These are phyloP conservation scores for Debaryomycetaceae sp. DNA, from an alignment of 1,139 yeast species.

Conservation along the genomic window DNA sequence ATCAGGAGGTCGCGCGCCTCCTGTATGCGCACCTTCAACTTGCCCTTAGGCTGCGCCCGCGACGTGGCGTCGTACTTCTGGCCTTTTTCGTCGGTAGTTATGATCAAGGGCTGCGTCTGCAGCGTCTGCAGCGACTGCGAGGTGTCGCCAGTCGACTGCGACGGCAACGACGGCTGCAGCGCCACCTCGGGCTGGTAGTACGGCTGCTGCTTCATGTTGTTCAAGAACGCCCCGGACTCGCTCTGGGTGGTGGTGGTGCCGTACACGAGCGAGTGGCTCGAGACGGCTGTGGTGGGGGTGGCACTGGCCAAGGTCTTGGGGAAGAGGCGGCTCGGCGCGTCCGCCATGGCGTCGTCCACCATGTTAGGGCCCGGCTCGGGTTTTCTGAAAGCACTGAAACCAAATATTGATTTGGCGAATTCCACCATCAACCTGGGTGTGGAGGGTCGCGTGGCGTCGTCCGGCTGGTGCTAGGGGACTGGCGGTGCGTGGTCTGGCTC, in stretches of 20 bases:
- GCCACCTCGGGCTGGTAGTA: too few species aligned
- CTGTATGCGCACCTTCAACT: conserved; percentile 71
- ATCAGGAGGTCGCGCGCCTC: conserved; percentile 71
- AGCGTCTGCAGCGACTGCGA: conserved; percentile 9
- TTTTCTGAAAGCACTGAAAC: conserved; percentile 45
- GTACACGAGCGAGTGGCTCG: conserved; percentile 58
- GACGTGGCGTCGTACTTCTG: conserved; percentile 24
- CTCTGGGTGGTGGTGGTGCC: conserved; percentile 53
- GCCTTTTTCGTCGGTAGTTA: conserved; percentile 46
- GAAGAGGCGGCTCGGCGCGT: conserved; percentile 17
- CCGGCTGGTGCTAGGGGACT: not conserved
- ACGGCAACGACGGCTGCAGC: conserved; percentile 6
- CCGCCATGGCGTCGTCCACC: conserved; percentile 1
- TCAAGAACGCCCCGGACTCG: conserved; percentile 20
- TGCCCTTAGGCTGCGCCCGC: conserved; percentile 64
- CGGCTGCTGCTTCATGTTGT: conserved; percentile 10
- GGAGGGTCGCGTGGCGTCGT: not conserved
- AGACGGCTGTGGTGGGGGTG: conserved; percentile 65
- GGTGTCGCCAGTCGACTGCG: conserved; percentile 13
- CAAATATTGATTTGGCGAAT: conserved; percentile 58
- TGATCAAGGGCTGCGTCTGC: conserved; percentile 27
- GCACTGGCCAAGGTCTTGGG: conserved; percentile 33
- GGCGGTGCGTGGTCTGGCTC: not conserved
- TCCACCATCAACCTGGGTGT: too few species aligned
- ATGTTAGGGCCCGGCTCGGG: not conserved